Conservation (phyloP, 208 protist species). For the Blastocrithidia nonstop region DNA sequence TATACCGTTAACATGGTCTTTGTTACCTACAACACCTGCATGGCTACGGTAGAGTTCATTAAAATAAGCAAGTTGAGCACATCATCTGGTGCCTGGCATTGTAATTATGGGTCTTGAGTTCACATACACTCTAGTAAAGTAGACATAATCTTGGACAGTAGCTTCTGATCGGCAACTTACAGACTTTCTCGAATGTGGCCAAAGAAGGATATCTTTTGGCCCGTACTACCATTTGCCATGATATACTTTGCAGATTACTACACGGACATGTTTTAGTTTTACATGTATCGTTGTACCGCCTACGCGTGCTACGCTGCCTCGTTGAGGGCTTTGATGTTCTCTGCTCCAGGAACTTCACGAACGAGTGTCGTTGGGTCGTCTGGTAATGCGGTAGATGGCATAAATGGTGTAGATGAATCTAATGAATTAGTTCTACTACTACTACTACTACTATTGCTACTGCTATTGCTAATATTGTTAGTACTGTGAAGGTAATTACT, state of each 20-base stretch:
- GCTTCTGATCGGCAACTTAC: constrained; percentile 22
- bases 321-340: constrained; percentile 79
- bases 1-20: constrained; percentile 82
- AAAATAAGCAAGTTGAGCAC: constrained; percentile 40
- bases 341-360: constrained; percentile 60
- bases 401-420: constrained; percentile 9
- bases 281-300: constrained; percentile 80
- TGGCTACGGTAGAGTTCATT: constrained; percentile 25
- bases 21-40: constrained; percentile 63
- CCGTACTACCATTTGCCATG: constrained; percentile 80
- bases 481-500: background rate
- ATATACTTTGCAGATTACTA: constrained; percentile 76
- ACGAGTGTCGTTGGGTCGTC: constrained; percentile 80
- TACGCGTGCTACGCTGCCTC: constrained; percentile 72
- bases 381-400: constrained; percentile 22
- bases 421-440: background rate
- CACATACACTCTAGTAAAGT: constrained; percentile 78
- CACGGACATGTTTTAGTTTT: constrained; percentile 64
- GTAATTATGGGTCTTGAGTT: constrained; percentile 76
- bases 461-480: constrained; percentile 1
- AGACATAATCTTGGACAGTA: constrained; percentile 48
- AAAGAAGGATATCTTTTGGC: constrained; percentile 72
- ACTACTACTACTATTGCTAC: constrained; percentile 3
- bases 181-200: constrained; percentile 50
- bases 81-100: constrained; percentile 55